A percentile compares a stretch with the other conserved stretches of the same genome.
phyloP scores from a whole-genome alignment of 1,139 yeast species.

The Zygosaccharomyces pseudobailii region DNA sequence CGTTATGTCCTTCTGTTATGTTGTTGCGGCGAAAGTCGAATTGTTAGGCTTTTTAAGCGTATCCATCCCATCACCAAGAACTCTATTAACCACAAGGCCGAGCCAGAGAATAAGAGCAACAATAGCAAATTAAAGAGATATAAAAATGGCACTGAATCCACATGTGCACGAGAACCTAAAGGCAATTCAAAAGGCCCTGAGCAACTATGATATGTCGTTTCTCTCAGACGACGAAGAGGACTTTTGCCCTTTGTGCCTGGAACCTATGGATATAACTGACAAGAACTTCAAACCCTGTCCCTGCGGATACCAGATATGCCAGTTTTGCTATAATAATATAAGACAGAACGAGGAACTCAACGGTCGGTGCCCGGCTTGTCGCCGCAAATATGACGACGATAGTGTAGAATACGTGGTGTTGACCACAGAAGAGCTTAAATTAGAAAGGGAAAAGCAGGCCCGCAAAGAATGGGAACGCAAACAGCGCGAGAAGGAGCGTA shows the following conservation, averaged over 20 bases:
- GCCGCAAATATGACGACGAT: conserved; percentile 90
- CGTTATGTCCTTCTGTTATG: neutral
- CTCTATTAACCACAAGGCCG: no score
- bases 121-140: neutral
- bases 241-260: conserved; percentile 84
- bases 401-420: conserved; percentile 81
- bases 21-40: neutral
- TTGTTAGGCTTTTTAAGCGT: neutral
- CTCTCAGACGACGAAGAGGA: conserved; percentile 36
- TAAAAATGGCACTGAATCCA: conserved; percentile 23
- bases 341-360: conserved; percentile 91
- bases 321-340: conserved; percentile 95
- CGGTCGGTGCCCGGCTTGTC: conserved; percentile 97
- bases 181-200: conserved; percentile 28
- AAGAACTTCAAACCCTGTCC: conserved; percentile 98
- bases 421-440: conserved; percentile 76
- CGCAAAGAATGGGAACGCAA: conserved; percentile 82
- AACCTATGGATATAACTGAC: conserved; percentile 94
- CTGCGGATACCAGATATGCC: conserved; percentile 97
- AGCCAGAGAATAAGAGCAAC: neutral
- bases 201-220: conserved; percentile 33
- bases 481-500: conserved; percentile 85
- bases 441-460: conserved; percentile 74
- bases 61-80: no score
- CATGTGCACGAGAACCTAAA: conserved; percentile 28